A percentile compares a stretch with the other conserved stretches of the same genome.
Conservation (phyloP, 441 rosid genomes). For the Metrosideros polymorpha region DNA sequence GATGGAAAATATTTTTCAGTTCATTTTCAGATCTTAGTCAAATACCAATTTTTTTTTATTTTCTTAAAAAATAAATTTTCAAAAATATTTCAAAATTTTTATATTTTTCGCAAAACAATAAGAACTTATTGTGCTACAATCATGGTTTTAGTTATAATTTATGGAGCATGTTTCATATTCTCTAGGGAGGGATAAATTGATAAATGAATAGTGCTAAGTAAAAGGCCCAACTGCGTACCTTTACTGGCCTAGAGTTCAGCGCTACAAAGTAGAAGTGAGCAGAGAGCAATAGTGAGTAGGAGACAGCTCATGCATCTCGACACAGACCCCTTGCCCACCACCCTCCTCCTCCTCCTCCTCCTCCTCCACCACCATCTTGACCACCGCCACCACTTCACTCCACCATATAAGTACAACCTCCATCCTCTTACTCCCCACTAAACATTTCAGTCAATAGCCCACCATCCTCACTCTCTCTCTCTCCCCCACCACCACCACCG, state of each 20-base stretch:
- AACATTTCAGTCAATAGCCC: background rate
- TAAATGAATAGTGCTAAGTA: background rate
- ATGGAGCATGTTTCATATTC: background rate
- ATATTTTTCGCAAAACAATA: too few relatives aligned
- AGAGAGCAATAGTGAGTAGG: background rate
- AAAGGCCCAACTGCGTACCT: background rate
- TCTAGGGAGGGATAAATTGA: background rate
- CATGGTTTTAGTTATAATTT: background rate
- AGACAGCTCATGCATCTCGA: constrained; percentile 24
- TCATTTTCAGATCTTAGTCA: too few relatives aligned
- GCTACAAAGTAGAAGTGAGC: background rate
- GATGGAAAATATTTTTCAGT: too few relatives aligned
- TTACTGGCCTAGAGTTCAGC: background rate
- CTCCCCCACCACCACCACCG: background rate
- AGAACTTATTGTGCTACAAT: too few relatives aligned
- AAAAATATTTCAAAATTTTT: too few relatives aligned
- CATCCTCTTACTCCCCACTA: background rate
- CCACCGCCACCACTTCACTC: background rate
- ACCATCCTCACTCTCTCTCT: background rate
- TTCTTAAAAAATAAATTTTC: too few relatives aligned
- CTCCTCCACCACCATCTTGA: background rate
- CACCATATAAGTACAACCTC: background rate
- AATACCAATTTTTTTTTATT: too few relatives aligned
- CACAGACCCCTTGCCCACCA: constrained; percentile 1
- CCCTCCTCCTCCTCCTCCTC: background rate